Base-by-base conservation (phyloP, 345 rosid genomes). In the Lumnitzera littorea region DNA sequence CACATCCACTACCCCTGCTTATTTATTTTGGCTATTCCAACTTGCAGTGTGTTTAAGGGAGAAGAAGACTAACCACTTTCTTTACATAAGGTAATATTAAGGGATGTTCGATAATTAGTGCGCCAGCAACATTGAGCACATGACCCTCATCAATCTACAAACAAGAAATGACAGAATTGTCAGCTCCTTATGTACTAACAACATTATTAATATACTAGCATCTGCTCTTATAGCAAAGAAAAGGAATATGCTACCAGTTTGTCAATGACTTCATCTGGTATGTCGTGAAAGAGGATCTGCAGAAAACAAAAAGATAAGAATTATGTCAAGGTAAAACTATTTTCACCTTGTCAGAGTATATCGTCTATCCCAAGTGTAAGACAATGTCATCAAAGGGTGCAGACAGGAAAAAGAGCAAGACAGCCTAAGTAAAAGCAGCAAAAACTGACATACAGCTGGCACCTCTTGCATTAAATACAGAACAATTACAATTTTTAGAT, bases 221-320 rank as follows among this genome's bases (percentile, higher is more conserved):
- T 24, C 14, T 13, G 7, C 20, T 46, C 58, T 3, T 50, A 53
- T 24, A 54, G 46, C 20, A 12, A 14, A 51, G 25, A 1, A 46
- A 52, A 50, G 53, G 60, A 23, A 29, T 46, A 15, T 64, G 41
- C 70, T 77, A 89, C 99, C 96, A 87, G 81, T 55, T 82, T 84
- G 52, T 84, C 86, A n/a, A 89, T 87, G 70, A 69, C 73, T 67
- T 85, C 86, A 23, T 87, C 88, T 3, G 96, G 80, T 76, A 94
- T 90, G 73, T 87, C 91, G 62, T 87, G 82, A 74, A 90, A 94
- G 70, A 74, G 62, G 53, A 90, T 89, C 97, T 89, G 91, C 88
- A 67, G 57, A 60, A 60, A 61, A 71, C 43, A 24, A 63, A 47
- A 48, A 62, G 16, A 36, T 20, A 24, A 3, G 43, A 25, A 27